These are phyloP conservation scores for Corylus avellana DNA, from an alignment of 306 rosid species.

Conservation along the genomic window DNA sequence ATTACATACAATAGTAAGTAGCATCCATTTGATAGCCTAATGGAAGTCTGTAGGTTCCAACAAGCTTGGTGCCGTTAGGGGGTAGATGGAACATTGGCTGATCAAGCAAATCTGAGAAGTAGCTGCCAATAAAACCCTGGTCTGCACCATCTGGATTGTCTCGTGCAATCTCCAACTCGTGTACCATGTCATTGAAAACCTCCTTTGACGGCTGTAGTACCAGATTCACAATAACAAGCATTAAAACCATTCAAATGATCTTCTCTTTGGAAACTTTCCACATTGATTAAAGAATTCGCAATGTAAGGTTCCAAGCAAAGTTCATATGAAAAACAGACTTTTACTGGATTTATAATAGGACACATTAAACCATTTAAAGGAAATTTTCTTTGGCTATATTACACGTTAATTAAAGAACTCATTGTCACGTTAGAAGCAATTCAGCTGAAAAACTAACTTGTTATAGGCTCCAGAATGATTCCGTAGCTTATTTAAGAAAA, in stretches of 20 bases:
- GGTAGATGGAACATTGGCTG: conserved; percentile 80
- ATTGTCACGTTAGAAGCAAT: no score
- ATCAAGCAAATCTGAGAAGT: conserved; percentile 84
- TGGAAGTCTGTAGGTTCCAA: conserved; percentile 87
- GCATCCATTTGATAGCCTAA: conserved; percentile 99
- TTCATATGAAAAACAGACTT: not conserved
- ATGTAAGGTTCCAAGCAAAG: not conserved
- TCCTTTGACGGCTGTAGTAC: conserved; percentile 72
- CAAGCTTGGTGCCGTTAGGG: conserved; percentile 63
- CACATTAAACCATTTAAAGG: no score
- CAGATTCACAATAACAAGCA: conserved; percentile 11
- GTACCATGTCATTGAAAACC: conserved; percentile 81
- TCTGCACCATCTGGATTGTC: conserved; percentile 96
- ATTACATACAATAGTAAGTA: conserved; percentile 79
- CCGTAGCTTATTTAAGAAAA: no score
- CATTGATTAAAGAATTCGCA: not conserved
- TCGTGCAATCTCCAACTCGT: conserved; percentile 63
- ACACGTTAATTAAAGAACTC: no score
- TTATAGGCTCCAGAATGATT: no score
- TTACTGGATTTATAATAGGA: no score
- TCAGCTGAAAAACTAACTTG: no score
- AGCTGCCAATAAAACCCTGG: conserved; percentile 90
- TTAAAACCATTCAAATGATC: conserved; percentile 2
- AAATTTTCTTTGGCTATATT: no score
- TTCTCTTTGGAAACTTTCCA: not conserved